These are phyloP conservation scores for Calycina herbarum DNA, from an alignment of 2,329 filamentous ascomycete genomes.

Conservation along the genomic window DNA sequence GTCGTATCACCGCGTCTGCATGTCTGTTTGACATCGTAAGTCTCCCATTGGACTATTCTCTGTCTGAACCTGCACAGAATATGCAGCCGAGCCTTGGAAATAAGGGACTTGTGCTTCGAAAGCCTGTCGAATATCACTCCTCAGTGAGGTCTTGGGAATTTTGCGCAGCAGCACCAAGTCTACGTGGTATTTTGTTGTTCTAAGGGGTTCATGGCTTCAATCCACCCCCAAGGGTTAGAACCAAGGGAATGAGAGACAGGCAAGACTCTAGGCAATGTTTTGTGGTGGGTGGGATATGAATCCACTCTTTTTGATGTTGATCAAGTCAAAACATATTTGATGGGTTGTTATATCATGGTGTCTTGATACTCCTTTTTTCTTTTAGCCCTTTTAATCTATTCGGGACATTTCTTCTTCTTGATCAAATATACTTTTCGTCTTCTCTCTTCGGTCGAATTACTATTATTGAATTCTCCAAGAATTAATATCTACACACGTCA, in stretches of 20 bases:
- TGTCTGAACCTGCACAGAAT: background rate
- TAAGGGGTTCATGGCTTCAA: background rate
- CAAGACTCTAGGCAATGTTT: background rate
- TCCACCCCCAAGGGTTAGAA: background rate
- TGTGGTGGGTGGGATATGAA: background rate
- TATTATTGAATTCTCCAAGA: background rate
- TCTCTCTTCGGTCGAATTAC: background rate
- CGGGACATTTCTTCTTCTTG: background rate
- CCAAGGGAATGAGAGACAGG: conserved; percentile 1
- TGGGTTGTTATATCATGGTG: background rate
- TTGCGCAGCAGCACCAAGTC: background rate
- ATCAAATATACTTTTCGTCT: background rate
- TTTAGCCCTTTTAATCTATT: background rate
- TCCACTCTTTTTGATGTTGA: background rate
- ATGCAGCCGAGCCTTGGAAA: background rate
- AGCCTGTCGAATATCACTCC: background rate
- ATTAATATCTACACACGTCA: background rate
- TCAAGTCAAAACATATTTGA: background rate
- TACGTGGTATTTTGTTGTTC: background rate
- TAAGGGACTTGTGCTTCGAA: too few species aligned
- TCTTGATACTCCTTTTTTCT: background rate
- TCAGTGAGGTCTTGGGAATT: background rate
- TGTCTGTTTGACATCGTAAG: background rate
- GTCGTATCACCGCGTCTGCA: background rate
- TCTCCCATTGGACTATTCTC: background rate